Conservation (phyloP, 2,329 filamentous ascomycete species). For the Fusarium sulawesiense region DNA sequence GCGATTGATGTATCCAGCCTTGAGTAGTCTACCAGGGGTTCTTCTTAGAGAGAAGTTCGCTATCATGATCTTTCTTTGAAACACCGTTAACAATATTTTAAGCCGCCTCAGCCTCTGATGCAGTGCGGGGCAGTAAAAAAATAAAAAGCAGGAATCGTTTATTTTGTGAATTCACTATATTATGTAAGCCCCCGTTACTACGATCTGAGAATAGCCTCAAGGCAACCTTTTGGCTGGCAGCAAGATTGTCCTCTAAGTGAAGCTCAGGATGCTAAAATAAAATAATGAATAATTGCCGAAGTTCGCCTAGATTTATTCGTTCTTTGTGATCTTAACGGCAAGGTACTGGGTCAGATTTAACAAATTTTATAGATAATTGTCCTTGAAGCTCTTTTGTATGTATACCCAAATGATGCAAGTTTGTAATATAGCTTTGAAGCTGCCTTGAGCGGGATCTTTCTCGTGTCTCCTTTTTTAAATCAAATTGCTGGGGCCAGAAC, state of each 20-base stretch:
- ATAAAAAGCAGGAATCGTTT: conserved; percentile 19
- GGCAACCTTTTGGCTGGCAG: neutral
- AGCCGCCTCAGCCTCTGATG: conserved; percentile 6
- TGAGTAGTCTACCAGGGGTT: neutral
- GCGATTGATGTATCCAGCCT: neutral
- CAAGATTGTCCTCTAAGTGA: neutral
- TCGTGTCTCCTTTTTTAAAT: neutral
- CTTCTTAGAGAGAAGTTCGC: too few species aligned
- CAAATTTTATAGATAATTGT: neutral
- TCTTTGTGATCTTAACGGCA: neutral
- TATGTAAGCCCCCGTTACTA: conserved; percentile 43
- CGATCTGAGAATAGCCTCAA: neutral
- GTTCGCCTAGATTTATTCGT: neutral
- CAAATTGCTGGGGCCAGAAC: conserved; percentile 64
- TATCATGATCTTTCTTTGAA: neutral
- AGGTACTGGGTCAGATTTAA: neutral
- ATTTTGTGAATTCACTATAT: conserved; percentile 47
- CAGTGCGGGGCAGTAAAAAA: conserved; percentile 23
- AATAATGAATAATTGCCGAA: neutral
- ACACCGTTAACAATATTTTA: conserved; percentile 1
- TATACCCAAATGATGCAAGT: neutral
- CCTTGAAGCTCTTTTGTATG: neutral
- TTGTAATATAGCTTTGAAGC: neutral
- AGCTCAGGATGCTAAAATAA: neutral
- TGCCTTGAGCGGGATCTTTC: neutral